A percentile compares a stretch with the other conserved stretches of the same genome.
Evolutionary conservation across 2,329 filamentous ascomycete species (phyloP).

Genomic region (Lecanosticta acicola): DNA sequence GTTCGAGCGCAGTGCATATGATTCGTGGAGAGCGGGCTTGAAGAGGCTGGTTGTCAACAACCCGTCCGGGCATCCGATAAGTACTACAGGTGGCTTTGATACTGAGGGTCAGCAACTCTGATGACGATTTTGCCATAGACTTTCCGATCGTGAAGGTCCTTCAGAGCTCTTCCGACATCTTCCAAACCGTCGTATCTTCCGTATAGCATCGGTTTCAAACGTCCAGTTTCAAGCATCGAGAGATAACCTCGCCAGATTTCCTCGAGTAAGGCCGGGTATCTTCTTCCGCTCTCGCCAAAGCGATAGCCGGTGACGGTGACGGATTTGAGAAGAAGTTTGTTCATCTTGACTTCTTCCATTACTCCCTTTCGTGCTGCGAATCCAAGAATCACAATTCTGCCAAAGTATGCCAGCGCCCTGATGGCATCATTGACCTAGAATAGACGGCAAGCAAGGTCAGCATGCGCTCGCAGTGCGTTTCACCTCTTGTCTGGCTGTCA

Average conservation of each 20-base stretch:
- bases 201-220: constrained; percentile 50
- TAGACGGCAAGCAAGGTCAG: background rate
- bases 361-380: constrained; percentile 51
- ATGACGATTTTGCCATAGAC: constrained; percentile 55
- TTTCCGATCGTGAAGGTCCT: constrained; percentile 46
- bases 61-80: too few species aligned
- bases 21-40: too few species aligned
- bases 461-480: background rate
- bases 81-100: too few species aligned
- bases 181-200: constrained; percentile 47
- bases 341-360: constrained; percentile 53
- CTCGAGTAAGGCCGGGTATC: constrained; percentile 43
- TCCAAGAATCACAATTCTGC: constrained; percentile 52
- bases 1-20: too few species aligned
- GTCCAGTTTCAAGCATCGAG: constrained; percentile 43
- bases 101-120: constrained; percentile 31
- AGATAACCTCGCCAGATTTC: constrained; percentile 50
- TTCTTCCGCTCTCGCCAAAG: constrained; percentile 52
- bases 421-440: constrained; percentile 45
- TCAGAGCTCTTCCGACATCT: constrained; percentile 46
- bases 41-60: too few species aligned
- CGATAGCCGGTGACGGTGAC: constrained; percentile 52
- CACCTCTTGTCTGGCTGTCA: constrained; percentile 23
- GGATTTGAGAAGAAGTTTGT: constrained; percentile 50
- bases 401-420: constrained; percentile 50